These are phyloP conservation scores for Malus fusca DNA, from an alignment of 306 rosid species.

Conservation along the genomic window DNA sequence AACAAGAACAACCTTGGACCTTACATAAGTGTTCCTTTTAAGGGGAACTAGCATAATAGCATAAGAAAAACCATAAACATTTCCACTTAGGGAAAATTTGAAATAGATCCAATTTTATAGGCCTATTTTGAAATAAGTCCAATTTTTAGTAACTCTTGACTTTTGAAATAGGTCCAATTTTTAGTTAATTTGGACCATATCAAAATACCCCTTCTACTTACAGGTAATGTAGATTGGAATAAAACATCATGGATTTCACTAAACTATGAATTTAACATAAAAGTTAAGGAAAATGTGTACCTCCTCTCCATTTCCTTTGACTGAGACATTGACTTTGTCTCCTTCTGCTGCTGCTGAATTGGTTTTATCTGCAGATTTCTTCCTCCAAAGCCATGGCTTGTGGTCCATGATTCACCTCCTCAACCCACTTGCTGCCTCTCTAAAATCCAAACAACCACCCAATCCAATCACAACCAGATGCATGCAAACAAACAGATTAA, in stretches of 20 bases:
- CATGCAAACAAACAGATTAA: neutral
- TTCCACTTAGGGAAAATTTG: neutral
- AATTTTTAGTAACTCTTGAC: too few relatives aligned
- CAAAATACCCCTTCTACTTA: neutral
- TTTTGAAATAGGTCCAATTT: too few relatives aligned
- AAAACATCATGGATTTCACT: neutral
- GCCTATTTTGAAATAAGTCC: too few relatives aligned
- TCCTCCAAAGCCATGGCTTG: constrained; percentile 78
- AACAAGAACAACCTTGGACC: neutral
- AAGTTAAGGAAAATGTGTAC: constrained; percentile 14
- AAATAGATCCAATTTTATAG: too few relatives aligned
- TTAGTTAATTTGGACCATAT: too few relatives aligned
- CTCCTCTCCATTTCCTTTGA: constrained; percentile 56
- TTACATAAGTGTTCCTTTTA: neutral
- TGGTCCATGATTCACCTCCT: constrained; percentile 49
- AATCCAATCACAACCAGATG: neutral
- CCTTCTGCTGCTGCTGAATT: neutral
- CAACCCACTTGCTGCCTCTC: constrained; percentile 10
- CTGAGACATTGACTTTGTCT: constrained; percentile 33
- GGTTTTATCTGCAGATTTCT: constrained; percentile 66
- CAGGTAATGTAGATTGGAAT: neutral
- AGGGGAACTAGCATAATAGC: neutral
- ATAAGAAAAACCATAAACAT: neutral
- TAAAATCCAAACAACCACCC: neutral
- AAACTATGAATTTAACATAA: neutral